Conservation (phyloP, 2,329 filamentous ascomycete genomes). For the Aureobasidium sp. region DNA sequence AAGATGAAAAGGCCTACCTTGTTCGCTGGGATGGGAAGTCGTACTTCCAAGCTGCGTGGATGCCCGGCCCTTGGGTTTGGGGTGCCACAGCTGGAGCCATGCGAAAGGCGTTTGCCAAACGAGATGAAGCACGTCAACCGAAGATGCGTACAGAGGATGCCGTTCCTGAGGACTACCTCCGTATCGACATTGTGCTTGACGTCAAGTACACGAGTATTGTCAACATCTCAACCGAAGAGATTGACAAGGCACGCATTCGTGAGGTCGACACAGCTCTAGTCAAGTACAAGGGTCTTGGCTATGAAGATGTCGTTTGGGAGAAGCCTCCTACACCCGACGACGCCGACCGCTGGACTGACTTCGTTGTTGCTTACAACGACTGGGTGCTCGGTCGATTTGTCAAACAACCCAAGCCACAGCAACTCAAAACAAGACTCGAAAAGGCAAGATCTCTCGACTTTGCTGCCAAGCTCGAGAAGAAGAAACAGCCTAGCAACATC, state of each 20-base stretch:
- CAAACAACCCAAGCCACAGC: slow-evolving; percentile 43
- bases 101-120: slow-evolving; percentile 69
- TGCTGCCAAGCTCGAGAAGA: slow-evolving; percentile 54
- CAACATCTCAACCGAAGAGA: slow-evolving; percentile 53
- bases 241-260: slow-evolving; percentile 62
- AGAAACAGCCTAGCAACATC: slow-evolving; percentile 64
- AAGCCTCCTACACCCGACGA: slow-evolving; percentile 59
- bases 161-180: slow-evolving; percentile 76
- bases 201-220: slow-evolving; percentile 59
- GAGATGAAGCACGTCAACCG: slow-evolving; percentile 53
- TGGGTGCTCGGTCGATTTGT: slow-evolving; percentile 76
- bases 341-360: slow-evolving; percentile 67
- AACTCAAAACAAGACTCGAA: slow-evolving; percentile 59
- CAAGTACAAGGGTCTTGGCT: slow-evolving; percentile 87
- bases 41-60: slow-evolving; percentile 78
- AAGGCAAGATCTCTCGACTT: slow-evolving; percentile 61
- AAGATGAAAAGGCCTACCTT: slow-evolving; percentile 84
- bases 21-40: slow-evolving; percentile 79
- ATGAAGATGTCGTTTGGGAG: slow-evolving; percentile 90
- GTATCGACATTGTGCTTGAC: slow-evolving; percentile 81
- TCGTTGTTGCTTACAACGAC: slow-evolving; percentile 74
- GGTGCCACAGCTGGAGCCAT: slow-evolving; percentile 56
- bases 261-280: slow-evolving; percentile 68
- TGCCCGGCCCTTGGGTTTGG: slow-evolving; percentile 82
- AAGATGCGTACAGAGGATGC: slow-evolving; percentile 68